Evolutionary conservation across 331 rosid genomes (phyloP).

Genomic region (Acacia pycnantha): DNA sequence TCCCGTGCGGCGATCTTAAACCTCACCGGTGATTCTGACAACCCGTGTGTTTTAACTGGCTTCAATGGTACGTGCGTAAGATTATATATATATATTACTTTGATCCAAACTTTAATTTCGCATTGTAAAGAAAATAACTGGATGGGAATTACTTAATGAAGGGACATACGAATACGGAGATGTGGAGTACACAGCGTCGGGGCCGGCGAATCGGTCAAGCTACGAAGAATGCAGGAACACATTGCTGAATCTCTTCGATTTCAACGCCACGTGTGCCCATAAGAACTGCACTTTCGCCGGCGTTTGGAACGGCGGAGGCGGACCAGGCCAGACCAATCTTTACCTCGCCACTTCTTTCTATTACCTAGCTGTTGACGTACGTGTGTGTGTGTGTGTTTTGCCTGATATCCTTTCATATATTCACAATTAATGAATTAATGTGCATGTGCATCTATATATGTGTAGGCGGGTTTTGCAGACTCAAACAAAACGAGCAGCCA

Average conservation of each 20-base stretch:
- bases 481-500: constrained; percentile 34
- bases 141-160: not conserved
- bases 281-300: constrained; percentile 82
- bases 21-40: constrained; percentile 50
- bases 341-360: constrained; percentile 70
- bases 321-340: constrained; percentile 65
- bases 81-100: not conserved
- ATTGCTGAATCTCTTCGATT: constrained; percentile 50
- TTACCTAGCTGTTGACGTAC: constrained; percentile 61
- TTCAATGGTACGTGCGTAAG: constrained; percentile 39
- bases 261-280: constrained; percentile 52
- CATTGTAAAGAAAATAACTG: too few species aligned
- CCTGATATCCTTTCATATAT: too few species aligned
- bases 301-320: constrained; percentile 87
- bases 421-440: too few species aligned
- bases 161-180: constrained; percentile 57
- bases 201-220: constrained; percentile 48
- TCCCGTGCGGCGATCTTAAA: constrained; percentile 80
- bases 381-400: too few species aligned
- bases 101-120: not conserved
- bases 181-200: constrained; percentile 36
- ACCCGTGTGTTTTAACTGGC: constrained; percentile 71
- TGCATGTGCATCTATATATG: not conserved
- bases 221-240: constrained; percentile 50
- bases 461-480: constrained; percentile 59